These are phyloP conservation scores for Silene uniflora DNA, from an alignment of 148 eudicot genomes.

Conservation along the genomic window DNA sequence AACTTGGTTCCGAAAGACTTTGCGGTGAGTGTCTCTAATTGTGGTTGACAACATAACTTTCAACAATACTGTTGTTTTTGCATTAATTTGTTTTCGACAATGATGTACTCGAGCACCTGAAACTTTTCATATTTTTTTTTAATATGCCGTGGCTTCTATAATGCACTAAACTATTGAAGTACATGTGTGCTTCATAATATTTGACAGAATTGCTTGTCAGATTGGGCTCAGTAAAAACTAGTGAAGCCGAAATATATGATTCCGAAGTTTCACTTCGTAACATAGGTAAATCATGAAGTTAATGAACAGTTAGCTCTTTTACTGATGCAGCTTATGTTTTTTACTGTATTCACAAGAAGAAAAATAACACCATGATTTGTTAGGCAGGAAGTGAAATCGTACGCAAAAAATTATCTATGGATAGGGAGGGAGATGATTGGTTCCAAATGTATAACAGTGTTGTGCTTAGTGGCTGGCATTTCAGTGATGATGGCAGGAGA, in stretches of 20 bases:
- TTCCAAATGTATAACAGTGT: neutral
- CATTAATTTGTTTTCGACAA: neutral
- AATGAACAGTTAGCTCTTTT: neutral
- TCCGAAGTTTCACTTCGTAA: neutral
- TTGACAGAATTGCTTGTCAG: neutral
- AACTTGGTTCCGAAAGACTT: slow-evolving; percentile 81
- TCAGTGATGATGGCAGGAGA: neutral
- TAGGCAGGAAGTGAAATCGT: neutral
- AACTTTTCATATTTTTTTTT: neutral
- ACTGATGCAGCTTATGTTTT: neutral
- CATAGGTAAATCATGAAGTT: neutral
- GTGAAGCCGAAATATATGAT: neutral
- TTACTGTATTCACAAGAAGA: neutral
- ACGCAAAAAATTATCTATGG: too few species aligned
- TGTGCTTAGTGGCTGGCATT: neutral
- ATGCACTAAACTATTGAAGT: neutral
- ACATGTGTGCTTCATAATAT: neutral
- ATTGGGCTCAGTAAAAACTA: slow-evolving; percentile 3
- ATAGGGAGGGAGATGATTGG: neutral
- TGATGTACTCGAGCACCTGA: neutral
- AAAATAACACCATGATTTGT: neutral
- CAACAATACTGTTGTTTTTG: neutral
- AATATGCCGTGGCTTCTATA: neutral
- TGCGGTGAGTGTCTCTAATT: slow-evolving; percentile 52
- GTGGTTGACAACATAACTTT: slow-evolving; percentile 2